phyloP scores from a whole-genome alignment of 257 asterid species.

The Cordia subcordata region DNA sequence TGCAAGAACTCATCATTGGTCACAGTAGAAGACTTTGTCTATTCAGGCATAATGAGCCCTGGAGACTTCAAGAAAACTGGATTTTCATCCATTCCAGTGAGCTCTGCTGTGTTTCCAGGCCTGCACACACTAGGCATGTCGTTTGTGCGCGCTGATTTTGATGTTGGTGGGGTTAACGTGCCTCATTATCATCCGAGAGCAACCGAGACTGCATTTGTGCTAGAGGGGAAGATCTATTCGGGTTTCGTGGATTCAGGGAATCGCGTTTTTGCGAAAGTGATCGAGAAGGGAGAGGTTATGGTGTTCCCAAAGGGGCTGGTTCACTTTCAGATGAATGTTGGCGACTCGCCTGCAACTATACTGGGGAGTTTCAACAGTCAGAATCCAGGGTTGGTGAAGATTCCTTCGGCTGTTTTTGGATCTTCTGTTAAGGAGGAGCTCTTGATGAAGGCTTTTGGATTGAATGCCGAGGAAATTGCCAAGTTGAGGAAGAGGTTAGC shows the following conservation, averaged over 20 bases:
- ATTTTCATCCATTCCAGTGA: conserved; percentile 60
- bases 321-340: conserved; percentile 80
- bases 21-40: conserved; percentile 60
- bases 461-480: conserved; percentile 52
- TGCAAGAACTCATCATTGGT: conserved; percentile 69
- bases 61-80: conserved; percentile 39
- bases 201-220: conserved; percentile 62
- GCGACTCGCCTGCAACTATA: conserved; percentile 46
- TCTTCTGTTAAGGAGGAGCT: conserved; percentile 50
- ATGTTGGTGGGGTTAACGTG: conserved; percentile 48
- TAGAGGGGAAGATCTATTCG: conserved; percentile 62
- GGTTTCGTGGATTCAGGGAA: conserved; percentile 70
- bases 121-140: conserved; percentile 71
- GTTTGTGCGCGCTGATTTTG: conserved; percentile 69
- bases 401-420: conserved; percentile 66
- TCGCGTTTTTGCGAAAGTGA: conserved; percentile 52
- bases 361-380: conserved; percentile 71
- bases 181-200: conserved; percentile 86
- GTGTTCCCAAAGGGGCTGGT: conserved; percentile 69
- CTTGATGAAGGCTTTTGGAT: conserved; percentile 65
- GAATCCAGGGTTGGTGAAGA: conserved; percentile 66
- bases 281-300: conserved; percentile 80
- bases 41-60: conserved; percentile 40
- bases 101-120: conserved; percentile 58
- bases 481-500: conserved; percentile 53